Evolutionary conservation across 176 grass and related monocot genomes (phyloP).

Genomic region (Oryza brachyantha): DNA sequence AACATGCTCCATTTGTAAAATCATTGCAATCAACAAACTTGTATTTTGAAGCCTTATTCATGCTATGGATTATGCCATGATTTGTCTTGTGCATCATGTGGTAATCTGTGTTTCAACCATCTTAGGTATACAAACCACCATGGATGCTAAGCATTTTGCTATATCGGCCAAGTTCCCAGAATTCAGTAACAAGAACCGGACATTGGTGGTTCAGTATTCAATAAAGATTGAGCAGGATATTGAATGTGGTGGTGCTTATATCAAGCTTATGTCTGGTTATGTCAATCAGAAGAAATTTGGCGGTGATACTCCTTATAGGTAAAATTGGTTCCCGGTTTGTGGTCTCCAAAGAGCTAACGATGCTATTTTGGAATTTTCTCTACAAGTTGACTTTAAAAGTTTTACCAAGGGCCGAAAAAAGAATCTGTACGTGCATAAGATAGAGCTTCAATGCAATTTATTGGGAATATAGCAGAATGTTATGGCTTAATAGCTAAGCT

Average conservation of each 20-base stretch:
- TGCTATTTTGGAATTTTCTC: not conserved
- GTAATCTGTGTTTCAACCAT: constrained; percentile 19
- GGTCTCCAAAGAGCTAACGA: not conserved
- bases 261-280: constrained; percentile 89
- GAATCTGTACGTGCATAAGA: not conserved
- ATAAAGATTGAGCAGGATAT: constrained; percentile 86
- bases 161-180: constrained; percentile 85
- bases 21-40: not conserved
- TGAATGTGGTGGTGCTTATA: constrained; percentile 86
- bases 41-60: not conserved
- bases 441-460: not conserved
- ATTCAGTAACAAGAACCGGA: constrained; percentile 74
- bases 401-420: not conserved
- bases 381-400: not conserved
- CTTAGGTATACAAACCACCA: constrained; percentile 69
- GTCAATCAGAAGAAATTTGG: constrained; percentile 95
- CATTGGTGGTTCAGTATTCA: constrained; percentile 76
- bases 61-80: not conserved
- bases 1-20: not conserved
- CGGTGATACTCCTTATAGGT: constrained; percentile 90
- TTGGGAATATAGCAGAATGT: not conserved
- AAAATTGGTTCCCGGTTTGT: constrained; percentile 9
- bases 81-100: not conserved
- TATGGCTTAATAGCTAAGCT: not conserved
- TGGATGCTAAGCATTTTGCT: constrained; percentile 69